Conservation (phyloP, 768 basidiomycete genomes). For the Leccinum broughii region DNA sequence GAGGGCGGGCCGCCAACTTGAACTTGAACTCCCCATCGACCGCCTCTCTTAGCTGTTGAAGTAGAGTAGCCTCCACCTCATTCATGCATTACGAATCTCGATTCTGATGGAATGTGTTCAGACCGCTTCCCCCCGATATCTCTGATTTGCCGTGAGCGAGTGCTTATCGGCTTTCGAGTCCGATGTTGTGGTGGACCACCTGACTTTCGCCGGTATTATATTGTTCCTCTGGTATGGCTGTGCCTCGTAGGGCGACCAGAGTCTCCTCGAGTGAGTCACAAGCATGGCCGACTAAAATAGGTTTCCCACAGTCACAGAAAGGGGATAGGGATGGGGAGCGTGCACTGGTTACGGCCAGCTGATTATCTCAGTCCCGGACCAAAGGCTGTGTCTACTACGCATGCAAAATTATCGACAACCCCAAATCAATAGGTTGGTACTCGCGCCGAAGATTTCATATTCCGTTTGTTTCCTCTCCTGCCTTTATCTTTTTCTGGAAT, state of each 20-base stretch:
- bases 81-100: neutral
- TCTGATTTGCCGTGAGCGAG: neutral
- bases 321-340: too few relatives aligned
- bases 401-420: neutral
- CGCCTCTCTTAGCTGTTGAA: too few relatives aligned
- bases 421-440: neutral
- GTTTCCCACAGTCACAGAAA: neutral
- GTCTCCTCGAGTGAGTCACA: neutral
- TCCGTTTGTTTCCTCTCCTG: neutral
- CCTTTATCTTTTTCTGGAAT: too few relatives aligned
- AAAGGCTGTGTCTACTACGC: neutral
- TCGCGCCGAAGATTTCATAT: neutral
- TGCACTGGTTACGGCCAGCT: neutral
- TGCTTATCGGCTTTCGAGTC: neutral
- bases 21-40: too few relatives aligned
- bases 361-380: neutral
- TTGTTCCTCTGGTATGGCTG: too few relatives aligned
- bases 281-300: neutral
- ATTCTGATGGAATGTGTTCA: neutral
- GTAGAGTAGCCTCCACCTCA: too few relatives aligned
- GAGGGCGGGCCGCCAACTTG: too few relatives aligned
- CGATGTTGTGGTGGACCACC: neutral
- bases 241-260: neutral
- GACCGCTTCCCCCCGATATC: neutral
- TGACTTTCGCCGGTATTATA: neutral